Evolutionary conservation across 495 filamentous ascomycete species (phyloP), one percentile per base, ranked within the genome.

Genomic region (Clohesyomyces aquaticus): DNA sequence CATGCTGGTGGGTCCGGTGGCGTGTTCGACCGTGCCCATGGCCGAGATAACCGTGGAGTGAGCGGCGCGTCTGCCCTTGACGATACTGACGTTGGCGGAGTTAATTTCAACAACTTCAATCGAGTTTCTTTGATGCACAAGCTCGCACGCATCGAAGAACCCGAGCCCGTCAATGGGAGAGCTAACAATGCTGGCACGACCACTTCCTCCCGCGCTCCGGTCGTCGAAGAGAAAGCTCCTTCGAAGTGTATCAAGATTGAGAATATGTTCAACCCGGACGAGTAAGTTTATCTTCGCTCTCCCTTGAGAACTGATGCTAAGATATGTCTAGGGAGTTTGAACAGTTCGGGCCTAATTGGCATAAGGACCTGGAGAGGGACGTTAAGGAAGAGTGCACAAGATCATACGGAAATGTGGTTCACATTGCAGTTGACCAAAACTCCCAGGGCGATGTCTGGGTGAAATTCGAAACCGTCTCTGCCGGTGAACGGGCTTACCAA

Each of bases 71-170:
- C 93, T 79, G 94, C 94, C 70, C 80, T 99, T 55, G 95, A 99
- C 77, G 95, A 99, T 73, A 96, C 93, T 61, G 95, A 99, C 77
- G 92, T 99, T 75, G 91, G 90, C 28, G 95, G 95, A 73, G 92
- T 98, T 74, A 98, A 97, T 77, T 97, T 97, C 88, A 96, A 91
- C 83, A 98, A 97, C 74, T 96, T 95, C 79, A 93, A 89, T 82
- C 89, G 95, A 77, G 92, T 97, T 79, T 88, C 91, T 69, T 86
- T 98, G 76, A 98, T 97, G 95, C 86, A 91, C 76, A 96, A 96
- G 78, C 89, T 98, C 75, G 94, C 93, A 61, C 85, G 94, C 82
- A 96, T 91, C 79, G 19, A 48, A 11, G 22, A 28, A 4, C 93
- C 97, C 83, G 92, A 96, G 73, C 83, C 90, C 55, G 79, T 83